Evolutionary conservation across 768 basidiomycete genomes (phyloP), one percentile per base, ranked within the genome.

Genomic region (Suillus subluteus): DNA sequence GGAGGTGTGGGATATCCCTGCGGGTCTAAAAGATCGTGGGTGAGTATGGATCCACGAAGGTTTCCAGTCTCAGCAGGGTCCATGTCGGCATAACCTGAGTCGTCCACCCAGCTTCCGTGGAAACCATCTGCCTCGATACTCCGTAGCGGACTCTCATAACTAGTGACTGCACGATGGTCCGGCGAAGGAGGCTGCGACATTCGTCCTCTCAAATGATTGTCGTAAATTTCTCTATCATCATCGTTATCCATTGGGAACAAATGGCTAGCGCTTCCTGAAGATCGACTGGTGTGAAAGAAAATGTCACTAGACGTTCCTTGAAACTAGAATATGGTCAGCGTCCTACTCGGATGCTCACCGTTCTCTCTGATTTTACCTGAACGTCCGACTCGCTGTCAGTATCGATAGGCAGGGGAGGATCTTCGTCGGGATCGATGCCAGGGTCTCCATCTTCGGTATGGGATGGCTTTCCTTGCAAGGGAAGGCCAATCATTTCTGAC

Each of bases 1-100:
- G 48, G 66, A 46, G 71, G 69, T n/a, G 65, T 38, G 65, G 59
- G 12, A 59, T 55, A 43, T 61, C 50, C 41, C 43, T 37, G 32
- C 2, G 32, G 30, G 59, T 58, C 26, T 35, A 43, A 35, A 16
- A 59, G 43, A 23, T 50, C 46, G 26, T 30, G 26, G 9, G 59
- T 43, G 26, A 32, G 40, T 21, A 43, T 30, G 18, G 26, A 32
- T 41, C 26, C 59, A 32, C 11, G 41, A 30, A 30, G 26, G 26
- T 18, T 26, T 30, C 59, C 26, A 0, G 41, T 30, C 18, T 32
- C 26, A 43, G 59, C 3, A 61, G 12, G 21, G 43, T 61, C 41
- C 41, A 21, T 43, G 41, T 43, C 41, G 18, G 59, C 58, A 59
- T 63, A 26, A 21, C 61, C 64, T n/a, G 62, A 65, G 50, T 70